Evolutionary conservation across 2,329 filamentous ascomycete genomes (phyloP), one percentile per base, ranked within the genome.

Genomic region (Phialemonium atrogriseum): DNA sequence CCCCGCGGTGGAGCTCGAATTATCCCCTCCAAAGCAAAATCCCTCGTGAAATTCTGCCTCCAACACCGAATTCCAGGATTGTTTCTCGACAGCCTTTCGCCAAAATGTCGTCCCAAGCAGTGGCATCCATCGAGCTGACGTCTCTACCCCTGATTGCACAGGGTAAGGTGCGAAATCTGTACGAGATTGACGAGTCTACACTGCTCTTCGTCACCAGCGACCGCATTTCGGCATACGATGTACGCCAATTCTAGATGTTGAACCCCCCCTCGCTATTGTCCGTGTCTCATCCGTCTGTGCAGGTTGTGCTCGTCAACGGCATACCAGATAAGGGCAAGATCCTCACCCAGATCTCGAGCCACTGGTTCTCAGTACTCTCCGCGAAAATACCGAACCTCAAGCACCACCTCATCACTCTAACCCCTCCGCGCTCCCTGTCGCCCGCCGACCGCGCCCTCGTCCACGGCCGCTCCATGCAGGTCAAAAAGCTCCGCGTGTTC

Each of bases 201-300:
- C 43, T 55, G 29, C 39, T 56, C 24, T 44, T 55, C 26, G 50
- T 45, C 12, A 46, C 46, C 9, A 47, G 46, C 10, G 88, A 95
- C 62, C 81, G 91, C 44, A 91, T 95, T 55, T 94, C 86, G 15
- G 91, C 91, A 34, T 96, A 89, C 66, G 89, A 96, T 70, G 86
- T 93, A n/a, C n/a, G n/a, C n/a, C n/a, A n/a, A n/a, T n/a, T n/a
- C n/a, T n/a, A n/a, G 46, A 77, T 94, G 46, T 78, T 94, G 69
- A 64, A 73, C 48, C 8, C n/a, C 27, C n/a, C 12, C 9, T 30
- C n/a, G 13, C 7, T 17, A 8, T 15, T 9, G 7, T 12, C 11
- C 7, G 12, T 8, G 9, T 28, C 10, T 17, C 18, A 13, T 12
- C 17, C 10, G n/a, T 30, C 15, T 30, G n/a, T n/a, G n/a, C n/a